Evolutionary conservation across 1,139 yeast species (phyloP).

Genomic region (Yamadazyma kanchanaburiensis): DNA sequence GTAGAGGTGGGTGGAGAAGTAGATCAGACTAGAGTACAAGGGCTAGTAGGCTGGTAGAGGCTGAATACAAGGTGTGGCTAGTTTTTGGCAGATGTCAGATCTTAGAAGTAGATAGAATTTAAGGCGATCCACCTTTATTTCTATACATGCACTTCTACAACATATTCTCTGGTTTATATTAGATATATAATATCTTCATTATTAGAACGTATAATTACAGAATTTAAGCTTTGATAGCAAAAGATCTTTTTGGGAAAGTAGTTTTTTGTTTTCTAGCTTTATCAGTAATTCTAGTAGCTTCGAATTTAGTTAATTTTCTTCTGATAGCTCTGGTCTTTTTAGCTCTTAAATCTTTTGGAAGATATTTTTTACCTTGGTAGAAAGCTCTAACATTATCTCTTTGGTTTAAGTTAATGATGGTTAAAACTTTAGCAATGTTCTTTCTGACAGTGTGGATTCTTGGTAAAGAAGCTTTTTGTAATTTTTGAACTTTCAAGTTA

Average conservation of each 20-base stretch:
- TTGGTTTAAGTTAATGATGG: constrained; percentile 95
- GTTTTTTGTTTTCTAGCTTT: constrained; percentile 89
- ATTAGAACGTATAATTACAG: constrained; percentile 9
- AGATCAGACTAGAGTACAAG: too few species aligned
- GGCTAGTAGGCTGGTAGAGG: too few species aligned
- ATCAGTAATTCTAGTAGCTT: constrained; percentile 76
- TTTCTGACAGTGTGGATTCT: constrained; percentile 96
- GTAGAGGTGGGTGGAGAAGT: too few species aligned
- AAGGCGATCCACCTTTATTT: too few species aligned
- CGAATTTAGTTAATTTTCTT: constrained; percentile 90
- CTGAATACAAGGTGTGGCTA: too few species aligned
- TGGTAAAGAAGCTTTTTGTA: constrained; percentile 89
- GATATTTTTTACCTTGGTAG: constrained; percentile 95
- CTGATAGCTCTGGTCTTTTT: constrained; percentile 99
- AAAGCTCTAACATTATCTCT: constrained; percentile 93
- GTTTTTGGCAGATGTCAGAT: too few species aligned
- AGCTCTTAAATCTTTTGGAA: constrained; percentile 98
- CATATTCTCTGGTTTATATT: too few species aligned
- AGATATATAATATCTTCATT: constrained; percentile 4
- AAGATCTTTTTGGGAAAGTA: constrained; percentile 98
- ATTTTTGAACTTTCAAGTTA: constrained; percentile 92
- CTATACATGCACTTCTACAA: too few species aligned
- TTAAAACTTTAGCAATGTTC: constrained; percentile 97
- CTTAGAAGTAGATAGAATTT: too few species aligned
- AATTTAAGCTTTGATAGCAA: constrained; percentile 94